Percentiles rank a stretch among this genome's conserved stretches.
These are phyloP conservation scores for Dacryopinax spathularia DNA, from an alignment of 768 basidiomycete genomes.

Conservation along the genomic window DNA sequence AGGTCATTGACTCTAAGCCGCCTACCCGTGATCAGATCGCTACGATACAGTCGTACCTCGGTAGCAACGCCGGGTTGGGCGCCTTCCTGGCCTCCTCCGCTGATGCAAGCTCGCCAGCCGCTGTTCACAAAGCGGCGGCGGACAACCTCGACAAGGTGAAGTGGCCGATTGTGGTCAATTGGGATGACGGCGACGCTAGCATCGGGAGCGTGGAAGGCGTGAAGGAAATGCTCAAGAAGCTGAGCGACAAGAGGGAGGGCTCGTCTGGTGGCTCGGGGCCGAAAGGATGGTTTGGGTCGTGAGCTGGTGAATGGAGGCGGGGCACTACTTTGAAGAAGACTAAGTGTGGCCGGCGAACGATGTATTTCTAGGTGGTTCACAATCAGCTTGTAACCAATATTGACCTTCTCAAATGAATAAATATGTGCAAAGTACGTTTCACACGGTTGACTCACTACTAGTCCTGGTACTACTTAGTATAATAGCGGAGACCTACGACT, in stretches of 20 bases:
- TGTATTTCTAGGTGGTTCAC: too few species aligned
- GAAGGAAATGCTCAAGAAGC: constrained; percentile 45
- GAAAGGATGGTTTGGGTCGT: constrained; percentile 42
- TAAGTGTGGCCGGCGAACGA: too few species aligned
- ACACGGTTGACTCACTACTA: too few species aligned
- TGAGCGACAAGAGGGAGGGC: constrained; percentile 55
- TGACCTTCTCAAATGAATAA: too few species aligned
- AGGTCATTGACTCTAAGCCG: constrained; percentile 48
- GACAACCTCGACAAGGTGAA: constrained; percentile 48
- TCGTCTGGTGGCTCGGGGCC: constrained; percentile 24
- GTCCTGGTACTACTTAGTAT: too few species aligned
- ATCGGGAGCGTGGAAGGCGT: constrained; percentile 59
- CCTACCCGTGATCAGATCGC: constrained; percentile 56
- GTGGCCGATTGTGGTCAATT: constrained; percentile 73
- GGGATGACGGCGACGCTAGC: constrained; percentile 48
- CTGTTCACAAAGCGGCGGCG: constrained; percentile 36
- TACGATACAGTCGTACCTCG: constrained; percentile 50
- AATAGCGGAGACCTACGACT: too few species aligned
- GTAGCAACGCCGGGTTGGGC: constrained; percentile 43
- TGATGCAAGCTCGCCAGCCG: constrained; percentile 30
- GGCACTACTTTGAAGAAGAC: too few species aligned
- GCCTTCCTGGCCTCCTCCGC: constrained; percentile 37
- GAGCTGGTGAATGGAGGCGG: too few species aligned
- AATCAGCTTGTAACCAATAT: too few species aligned
- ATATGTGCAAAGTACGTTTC: too few species aligned